Evolutionary conservation across 345 rosid species (phyloP).

Genomic region (Lepidium sativum): DNA sequence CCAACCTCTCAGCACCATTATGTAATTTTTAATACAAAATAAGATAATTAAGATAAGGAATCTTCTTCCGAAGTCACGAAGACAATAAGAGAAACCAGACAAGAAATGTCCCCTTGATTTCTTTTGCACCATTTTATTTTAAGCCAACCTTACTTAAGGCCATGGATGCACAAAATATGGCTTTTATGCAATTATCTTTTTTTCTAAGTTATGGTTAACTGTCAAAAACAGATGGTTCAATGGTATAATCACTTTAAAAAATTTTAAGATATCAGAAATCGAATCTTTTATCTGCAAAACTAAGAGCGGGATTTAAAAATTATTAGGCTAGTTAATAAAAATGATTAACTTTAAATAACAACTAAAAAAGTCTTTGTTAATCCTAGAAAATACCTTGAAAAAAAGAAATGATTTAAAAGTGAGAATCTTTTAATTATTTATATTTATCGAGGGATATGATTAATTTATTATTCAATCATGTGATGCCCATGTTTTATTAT

Average conservation of each 20-base stretch:
- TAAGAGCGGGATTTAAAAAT: no score
- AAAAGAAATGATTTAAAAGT: neutral
- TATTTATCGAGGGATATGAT: neutral
- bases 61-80: slow-evolving; percentile 2
- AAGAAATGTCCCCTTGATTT: slow-evolving; percentile 18
- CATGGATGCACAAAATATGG: neutral
- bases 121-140: neutral
- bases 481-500: slow-evolving; percentile 16
- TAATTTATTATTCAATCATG: slow-evolving; percentile 17
- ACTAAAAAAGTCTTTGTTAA: neutral
- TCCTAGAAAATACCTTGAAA: neutral
- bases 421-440: neutral
- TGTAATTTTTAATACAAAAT: neutral
- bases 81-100: slow-evolving; percentile 18
- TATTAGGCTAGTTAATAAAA: no score
- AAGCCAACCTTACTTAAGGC: neutral
- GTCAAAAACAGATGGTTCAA: no score
- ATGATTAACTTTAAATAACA: no score
- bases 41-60: neutral
- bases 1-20: slow-evolving; percentile 18
- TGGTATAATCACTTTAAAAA: no score
- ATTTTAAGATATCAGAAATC: no score
- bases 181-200: neutral
- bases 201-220: neutral
- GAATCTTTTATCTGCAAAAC: no score